phyloP scores from a whole-genome alignment of 2,329 filamentous ascomycete species.

The Xylaria sp. region DNA sequence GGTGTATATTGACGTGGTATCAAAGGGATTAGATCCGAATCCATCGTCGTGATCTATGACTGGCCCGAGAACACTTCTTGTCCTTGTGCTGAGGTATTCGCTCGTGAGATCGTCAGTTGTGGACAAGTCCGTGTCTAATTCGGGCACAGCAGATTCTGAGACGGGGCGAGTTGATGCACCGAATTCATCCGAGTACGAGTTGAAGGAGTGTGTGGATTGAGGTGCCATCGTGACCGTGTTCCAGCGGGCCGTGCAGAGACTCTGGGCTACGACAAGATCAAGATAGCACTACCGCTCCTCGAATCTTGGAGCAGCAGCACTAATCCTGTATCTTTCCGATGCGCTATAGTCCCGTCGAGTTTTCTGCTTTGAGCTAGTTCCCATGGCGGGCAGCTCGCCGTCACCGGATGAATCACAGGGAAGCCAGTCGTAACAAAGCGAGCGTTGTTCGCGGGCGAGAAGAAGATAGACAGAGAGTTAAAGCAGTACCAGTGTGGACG shows the following conservation, averaged over 20 bases:
- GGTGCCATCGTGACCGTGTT: slow-evolving; percentile 43
- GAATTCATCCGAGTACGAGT: slow-evolving; percentile 42
- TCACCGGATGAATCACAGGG: slow-evolving; percentile 30
- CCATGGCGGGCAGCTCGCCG: slow-evolving; percentile 42
- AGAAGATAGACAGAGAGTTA: neutral
- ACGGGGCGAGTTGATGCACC: slow-evolving; percentile 40
- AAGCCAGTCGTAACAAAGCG: slow-evolving; percentile 11
- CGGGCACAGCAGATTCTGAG: slow-evolving; percentile 45
- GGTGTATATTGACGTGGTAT: slow-evolving; percentile 59
- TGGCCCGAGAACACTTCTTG: slow-evolving; percentile 43
- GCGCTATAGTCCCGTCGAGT: slow-evolving; percentile 37
- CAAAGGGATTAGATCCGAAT: slow-evolving; percentile 44
- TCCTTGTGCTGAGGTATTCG: slow-evolving; percentile 47
- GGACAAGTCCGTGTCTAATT: slow-evolving; percentile 47
- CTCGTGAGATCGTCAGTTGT: slow-evolving; percentile 49
- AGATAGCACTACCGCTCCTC: slow-evolving; percentile 34
- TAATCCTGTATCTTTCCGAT: slow-evolving; percentile 35
- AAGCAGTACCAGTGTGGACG: slow-evolving; percentile 1
- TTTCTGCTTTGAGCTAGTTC: slow-evolving; percentile 38
- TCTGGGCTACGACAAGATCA: slow-evolving; percentile 32
- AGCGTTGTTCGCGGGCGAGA: neutral
- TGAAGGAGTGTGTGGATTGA: slow-evolving; percentile 42
- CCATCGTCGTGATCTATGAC: slow-evolving; percentile 43
- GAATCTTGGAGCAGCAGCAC: slow-evolving; percentile 37
- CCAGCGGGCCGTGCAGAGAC: slow-evolving; percentile 24